Conservation (phyloP, 2,329 filamentous ascomycete genomes). For the Zasmidium angulare region DNA sequence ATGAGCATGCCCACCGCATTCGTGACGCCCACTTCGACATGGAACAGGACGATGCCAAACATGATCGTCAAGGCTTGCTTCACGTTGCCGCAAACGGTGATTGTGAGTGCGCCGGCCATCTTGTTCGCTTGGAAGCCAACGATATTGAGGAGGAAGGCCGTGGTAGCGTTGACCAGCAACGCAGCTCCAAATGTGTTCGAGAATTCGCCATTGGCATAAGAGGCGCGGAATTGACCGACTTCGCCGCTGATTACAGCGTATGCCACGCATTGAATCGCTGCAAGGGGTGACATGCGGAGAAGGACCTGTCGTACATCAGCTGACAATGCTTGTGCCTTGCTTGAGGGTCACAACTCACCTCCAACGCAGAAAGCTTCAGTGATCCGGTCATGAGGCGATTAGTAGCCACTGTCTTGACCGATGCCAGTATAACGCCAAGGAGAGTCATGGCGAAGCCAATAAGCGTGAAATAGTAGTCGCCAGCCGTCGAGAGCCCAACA, state of each 20-base stretch:
- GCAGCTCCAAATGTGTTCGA: conserved; percentile 62
- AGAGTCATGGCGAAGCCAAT: conserved; percentile 44
- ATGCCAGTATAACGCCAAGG: conserved; percentile 40
- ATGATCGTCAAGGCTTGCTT: conserved; percentile 41
- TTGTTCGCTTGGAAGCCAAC: conserved; percentile 41
- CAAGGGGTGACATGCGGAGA: conserved; percentile 36
- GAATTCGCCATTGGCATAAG: conserved; percentile 22
- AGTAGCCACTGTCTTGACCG: conserved; percentile 61
- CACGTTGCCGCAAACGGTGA: conserved; percentile 39
- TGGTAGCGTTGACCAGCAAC: conserved; percentile 33
- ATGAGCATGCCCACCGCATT: conserved; percentile 58
- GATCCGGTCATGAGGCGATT: conserved; percentile 65
- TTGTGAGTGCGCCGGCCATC: conserved; percentile 38
- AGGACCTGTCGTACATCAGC: conserved; percentile 33
- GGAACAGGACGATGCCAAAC: conserved; percentile 38
- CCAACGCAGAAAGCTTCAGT: conserved; percentile 57
- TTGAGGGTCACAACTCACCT: conserved; percentile 39
- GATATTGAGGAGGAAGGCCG: conserved; percentile 39
- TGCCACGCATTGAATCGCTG: conserved; percentile 22
- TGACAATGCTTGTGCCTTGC: background rate
- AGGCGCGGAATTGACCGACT: conserved; percentile 13
- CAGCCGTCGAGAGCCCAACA: conserved; percentile 60
- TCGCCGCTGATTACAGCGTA: conserved; percentile 23
- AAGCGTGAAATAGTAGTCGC: conserved; percentile 63
- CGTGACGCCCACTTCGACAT: conserved; percentile 34